Conservation (phyloP, 1,284 basidiomycete genomes). For the Wallemia mellicola region DNA sequence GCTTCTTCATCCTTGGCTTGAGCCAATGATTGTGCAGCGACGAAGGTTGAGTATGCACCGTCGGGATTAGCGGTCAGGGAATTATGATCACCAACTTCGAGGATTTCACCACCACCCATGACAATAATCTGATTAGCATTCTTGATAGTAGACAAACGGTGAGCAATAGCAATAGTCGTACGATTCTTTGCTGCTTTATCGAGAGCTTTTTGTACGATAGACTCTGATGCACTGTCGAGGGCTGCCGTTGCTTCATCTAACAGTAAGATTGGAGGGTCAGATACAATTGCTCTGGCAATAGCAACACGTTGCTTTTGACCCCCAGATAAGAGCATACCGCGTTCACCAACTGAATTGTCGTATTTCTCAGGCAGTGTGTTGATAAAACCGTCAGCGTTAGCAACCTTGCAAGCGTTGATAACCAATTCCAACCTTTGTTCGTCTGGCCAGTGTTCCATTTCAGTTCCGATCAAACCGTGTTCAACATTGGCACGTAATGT, state of each 20-base stretch:
- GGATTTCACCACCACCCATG: constrained; percentile 49
- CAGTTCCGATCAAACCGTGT: constrained; percentile 55
- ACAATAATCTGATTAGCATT: constrained; percentile 38
- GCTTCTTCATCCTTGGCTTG: not conserved
- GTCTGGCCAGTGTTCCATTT: constrained; percentile 31
- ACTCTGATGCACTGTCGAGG: constrained; percentile 65
- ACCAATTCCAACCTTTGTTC: constrained; percentile 51
- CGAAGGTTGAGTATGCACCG: not conserved
- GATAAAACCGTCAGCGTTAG: constrained; percentile 77
- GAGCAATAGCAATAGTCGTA: constrained; percentile 24
- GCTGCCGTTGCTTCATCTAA: constrained; percentile 73
- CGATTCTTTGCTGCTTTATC: constrained; percentile 50
- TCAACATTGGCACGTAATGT: not conserved
- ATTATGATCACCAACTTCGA: constrained; percentile 55
- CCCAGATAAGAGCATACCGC: constrained; percentile 65
- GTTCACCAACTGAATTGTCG: constrained; percentile 75
- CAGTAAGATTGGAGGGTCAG: constrained; percentile 51
- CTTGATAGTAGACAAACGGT: constrained; percentile 20
- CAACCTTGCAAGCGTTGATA: constrained; percentile 60
- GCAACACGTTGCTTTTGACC: constrained; percentile 80
- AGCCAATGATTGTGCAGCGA: not conserved
- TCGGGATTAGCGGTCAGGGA: not conserved
- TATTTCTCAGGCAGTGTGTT: constrained; percentile 54
- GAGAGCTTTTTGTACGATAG: constrained; percentile 75
- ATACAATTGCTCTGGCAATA: constrained; percentile 75